phyloP scores from a whole-genome alignment of 441 rosid genomes.

The Biscutella auriculata region DNA sequence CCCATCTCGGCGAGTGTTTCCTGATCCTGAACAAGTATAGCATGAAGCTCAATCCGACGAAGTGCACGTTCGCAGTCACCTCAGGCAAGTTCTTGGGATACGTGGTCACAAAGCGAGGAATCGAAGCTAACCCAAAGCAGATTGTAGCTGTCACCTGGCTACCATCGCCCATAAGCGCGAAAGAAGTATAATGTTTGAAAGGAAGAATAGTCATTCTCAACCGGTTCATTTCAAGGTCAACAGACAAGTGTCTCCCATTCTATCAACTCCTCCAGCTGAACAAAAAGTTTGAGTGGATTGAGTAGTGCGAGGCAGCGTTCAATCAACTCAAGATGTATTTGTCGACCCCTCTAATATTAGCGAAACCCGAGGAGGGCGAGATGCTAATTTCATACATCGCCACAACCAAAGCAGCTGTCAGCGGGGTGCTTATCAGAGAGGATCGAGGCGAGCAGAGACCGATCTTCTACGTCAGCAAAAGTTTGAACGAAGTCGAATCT shows the following conservation, averaged over 20 bases:
- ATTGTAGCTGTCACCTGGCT: background rate
- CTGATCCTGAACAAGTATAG: background rate
- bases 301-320: too few species aligned
- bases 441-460: background rate
- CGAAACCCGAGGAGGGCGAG: background rate
- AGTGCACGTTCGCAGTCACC: background rate
- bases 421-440: background rate
- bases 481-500: background rate
- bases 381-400: background rate
- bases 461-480: background rate
- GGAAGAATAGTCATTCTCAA: background rate
- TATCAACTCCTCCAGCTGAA: background rate
- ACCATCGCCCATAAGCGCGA: background rate
- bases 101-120: background rate
- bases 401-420: background rate
- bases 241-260: background rate
- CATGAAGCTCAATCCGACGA: background rate
- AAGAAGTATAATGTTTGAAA: background rate
- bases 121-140: background rate
- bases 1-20: background rate
- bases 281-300: background rate
- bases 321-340: too few species aligned
- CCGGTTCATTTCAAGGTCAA: background rate
- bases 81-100: background rate
- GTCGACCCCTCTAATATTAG: background rate